Conservation (phyloP, 805 yeast species). For the Zygoascus tannicola region DNA sequence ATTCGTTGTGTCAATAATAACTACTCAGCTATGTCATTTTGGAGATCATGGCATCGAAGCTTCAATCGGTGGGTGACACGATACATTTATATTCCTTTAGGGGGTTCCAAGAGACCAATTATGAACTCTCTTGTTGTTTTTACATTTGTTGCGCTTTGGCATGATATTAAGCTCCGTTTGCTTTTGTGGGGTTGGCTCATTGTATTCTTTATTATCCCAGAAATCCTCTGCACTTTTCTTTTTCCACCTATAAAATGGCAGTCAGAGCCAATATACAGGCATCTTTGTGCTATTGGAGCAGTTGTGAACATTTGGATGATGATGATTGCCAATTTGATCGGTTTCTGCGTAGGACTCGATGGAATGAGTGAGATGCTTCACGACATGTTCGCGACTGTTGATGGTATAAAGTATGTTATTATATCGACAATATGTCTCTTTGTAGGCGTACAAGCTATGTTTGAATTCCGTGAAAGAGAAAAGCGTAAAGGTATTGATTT, state of each 20-base stretch:
- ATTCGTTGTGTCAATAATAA: slow-evolving; percentile 91
- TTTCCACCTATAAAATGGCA: slow-evolving; percentile 32
- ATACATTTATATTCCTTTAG: slow-evolving; percentile 85
- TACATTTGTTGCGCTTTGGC: slow-evolving; percentile 96
- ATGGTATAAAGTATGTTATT: slow-evolving; percentile 51
- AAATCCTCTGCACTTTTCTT: slow-evolving; percentile 49
- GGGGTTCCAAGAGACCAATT: slow-evolving; percentile 67
- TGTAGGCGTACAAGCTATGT: slow-evolving; percentile 88
- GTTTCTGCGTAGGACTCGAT: slow-evolving; percentile 87
- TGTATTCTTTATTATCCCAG: slow-evolving; percentile 82
- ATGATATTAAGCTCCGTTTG: slow-evolving; percentile 81
- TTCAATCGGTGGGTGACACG: slow-evolving; percentile 84
- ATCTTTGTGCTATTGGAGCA: slow-evolving; percentile 78
- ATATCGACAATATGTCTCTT: slow-evolving; percentile 62
- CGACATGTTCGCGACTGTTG: slow-evolving; percentile 62
- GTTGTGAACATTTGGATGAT: slow-evolving; percentile 90
- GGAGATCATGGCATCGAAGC: slow-evolving; percentile 99
- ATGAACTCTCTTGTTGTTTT: slow-evolving; percentile 77
- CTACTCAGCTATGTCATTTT: slow-evolving; percentile 86
- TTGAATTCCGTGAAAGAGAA: slow-evolving; percentile 82
- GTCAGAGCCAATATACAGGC: slow-evolving; percentile 61
- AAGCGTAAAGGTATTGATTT: slow-evolving; percentile 73
- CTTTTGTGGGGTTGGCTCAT: slow-evolving; percentile 95
- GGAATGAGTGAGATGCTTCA: slow-evolving; percentile 60
- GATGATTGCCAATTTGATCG: slow-evolving; percentile 94